Conservation (phyloP, 495 filamentous ascomycete species). For the Jackrogersella multiformis region DNA sequence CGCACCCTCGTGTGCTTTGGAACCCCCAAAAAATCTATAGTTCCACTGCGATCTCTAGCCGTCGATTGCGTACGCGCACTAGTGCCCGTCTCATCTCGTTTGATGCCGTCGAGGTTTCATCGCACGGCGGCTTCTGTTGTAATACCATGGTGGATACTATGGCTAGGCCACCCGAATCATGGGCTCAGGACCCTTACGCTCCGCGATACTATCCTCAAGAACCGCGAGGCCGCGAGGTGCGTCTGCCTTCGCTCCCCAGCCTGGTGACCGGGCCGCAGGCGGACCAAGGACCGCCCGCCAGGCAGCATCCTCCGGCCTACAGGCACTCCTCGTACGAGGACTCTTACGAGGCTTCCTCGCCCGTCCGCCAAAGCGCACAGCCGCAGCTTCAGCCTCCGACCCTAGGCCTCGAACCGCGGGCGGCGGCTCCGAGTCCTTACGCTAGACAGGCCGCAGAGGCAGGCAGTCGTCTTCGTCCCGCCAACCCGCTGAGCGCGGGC, state of each 20-base stretch:
- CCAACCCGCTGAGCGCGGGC: constrained; percentile 48
- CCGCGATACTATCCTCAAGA: constrained; percentile 54
- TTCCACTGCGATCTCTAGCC: constrained; percentile 20
- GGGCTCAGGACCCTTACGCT: constrained; percentile 53
- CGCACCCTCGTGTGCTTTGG: constrained; percentile 20
- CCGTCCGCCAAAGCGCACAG: constrained; percentile 36
- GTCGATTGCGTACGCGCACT: constrained; percentile 16
- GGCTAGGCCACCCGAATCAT: constrained; percentile 55
- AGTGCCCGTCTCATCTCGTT: constrained; percentile 33
- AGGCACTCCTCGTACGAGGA: constrained; percentile 34
- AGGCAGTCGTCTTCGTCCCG: constrained; percentile 44
- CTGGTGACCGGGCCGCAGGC: constrained; percentile 36
- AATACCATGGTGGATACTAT: constrained; percentile 58
- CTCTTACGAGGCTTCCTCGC: constrained; percentile 34
- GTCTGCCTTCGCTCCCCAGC: constrained; percentile 43
- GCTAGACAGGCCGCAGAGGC: constrained; percentile 47
- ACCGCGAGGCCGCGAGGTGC: constrained; percentile 44
- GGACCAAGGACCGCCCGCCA: constrained; percentile 31
- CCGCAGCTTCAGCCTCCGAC: too few relatives aligned
- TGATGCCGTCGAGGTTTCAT: constrained; percentile 52
- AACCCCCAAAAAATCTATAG: constrained; percentile 33
- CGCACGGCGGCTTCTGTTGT: constrained; percentile 51
- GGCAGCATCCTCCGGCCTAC: constrained; percentile 33
- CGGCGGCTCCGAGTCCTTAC: constrained; percentile 33
- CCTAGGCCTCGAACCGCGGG: constrained; percentile 46